Base-by-base conservation (phyloP, 179 eudicot species). In the Beta macrorhiza region DNA sequence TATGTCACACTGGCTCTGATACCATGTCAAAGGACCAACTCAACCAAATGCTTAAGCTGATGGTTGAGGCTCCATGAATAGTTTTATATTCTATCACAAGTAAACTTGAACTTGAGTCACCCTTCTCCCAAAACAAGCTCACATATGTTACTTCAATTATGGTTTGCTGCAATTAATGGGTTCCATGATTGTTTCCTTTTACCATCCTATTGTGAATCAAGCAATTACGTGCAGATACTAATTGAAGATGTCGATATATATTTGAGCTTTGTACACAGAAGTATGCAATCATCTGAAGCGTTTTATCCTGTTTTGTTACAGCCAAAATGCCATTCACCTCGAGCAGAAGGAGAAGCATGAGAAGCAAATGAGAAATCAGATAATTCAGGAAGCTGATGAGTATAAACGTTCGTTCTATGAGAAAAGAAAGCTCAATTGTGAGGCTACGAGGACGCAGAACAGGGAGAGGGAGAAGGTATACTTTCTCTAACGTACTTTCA, bases 311-410 rank as follows among this genome's bases (percentile, higher is more conserved):
- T 78, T 45, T 15, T 32, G 13, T 13, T 79, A 55, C 59, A 93
- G 97, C 78, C 85, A 87, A 81, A 93, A 90, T 82, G 91, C 92
- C 19, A 84, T 89, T 82, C 87, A 90, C 53, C 89, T 93, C 2
- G 97, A 91, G 86, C 85, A 89, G 82, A 93, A 93, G 77, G 97
- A 93, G 87, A 91, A 79, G 81, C 76, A 58, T 74, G 97, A 93
- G 87, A 93, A 89, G 80, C 91, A 90, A 76, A 77, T 87, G 84
- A 69, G 91, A 81, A 83, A 81, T 80, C 87, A 89, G 76, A 91
- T 91, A 67, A 69, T 93, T 75, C 85, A 78, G 19, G 97, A 91
- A 84, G 97, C 96, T 25, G 93, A 92, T 1, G 93, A 88, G 51
- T 92, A 83, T 87, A 92, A 92, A 76, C 81, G 81, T 72, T 88